Evolutionary conservation across 192 early-diverging fungal genomes (phyloP).

Genomic region (Coemansia biformis): DNA sequence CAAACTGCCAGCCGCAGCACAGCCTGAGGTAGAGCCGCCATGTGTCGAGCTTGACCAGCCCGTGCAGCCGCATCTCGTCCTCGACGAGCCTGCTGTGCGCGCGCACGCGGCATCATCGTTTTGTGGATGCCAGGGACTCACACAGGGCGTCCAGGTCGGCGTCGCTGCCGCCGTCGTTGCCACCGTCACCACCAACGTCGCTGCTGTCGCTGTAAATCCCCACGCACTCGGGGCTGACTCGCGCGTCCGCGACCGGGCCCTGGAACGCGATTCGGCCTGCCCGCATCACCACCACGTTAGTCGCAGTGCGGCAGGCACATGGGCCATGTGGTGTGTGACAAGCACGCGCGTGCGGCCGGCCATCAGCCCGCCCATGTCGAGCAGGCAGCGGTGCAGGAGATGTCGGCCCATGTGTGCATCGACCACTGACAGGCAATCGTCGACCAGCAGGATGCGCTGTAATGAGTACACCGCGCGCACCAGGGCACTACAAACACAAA

Average conservation of each 20-base stretch:
- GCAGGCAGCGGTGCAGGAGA: conserved; percentile 70
- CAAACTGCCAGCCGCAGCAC: conserved; percentile 58
- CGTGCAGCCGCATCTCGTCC: conserved; percentile 72
- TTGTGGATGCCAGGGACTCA: too few relatives aligned
- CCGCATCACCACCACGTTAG: not conserved
- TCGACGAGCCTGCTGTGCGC: conserved; percentile 58
- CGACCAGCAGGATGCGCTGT: conserved; percentile 56
- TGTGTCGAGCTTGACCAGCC: conserved; percentile 61
- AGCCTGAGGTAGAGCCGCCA: conserved; percentile 69
- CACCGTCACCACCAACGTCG: too few relatives aligned
- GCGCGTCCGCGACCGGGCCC: not conserved
- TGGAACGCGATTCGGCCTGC: too few relatives aligned
- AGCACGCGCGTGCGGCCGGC: conserved; percentile 68
- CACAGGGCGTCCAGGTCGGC: not conserved
- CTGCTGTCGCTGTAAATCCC: too few relatives aligned
- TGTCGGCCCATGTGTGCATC: conserved; percentile 88
- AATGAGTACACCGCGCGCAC: conserved; percentile 74
- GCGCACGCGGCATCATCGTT: conserved; percentile 16
- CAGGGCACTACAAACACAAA: too few relatives aligned
- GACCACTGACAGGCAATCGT: conserved; percentile 88
- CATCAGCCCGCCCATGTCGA: conserved; percentile 53
- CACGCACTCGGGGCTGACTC: too few relatives aligned
- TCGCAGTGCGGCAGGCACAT: conserved; percentile 46
- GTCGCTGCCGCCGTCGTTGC: too few relatives aligned
- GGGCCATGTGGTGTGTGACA: conserved; percentile 79